Evolutionary conservation across 177 flowering plant genomes (phyloP), one percentile per base, ranked within the genome.

Genomic region (Vitis hybrid): DNA sequence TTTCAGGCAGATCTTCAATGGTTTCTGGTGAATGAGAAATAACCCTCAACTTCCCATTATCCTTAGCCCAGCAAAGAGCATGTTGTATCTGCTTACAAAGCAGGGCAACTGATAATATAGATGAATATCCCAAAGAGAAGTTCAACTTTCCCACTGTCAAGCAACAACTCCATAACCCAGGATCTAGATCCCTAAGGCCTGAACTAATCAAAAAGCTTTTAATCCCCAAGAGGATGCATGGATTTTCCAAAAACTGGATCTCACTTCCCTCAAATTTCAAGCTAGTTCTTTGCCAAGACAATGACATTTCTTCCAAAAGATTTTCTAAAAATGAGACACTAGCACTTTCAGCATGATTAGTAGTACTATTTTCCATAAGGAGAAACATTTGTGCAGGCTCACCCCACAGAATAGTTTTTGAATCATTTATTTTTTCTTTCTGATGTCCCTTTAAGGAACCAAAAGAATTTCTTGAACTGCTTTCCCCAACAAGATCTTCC

Each of bases 111-210:
- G 93, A 88, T 68, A 79, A 19, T 56, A 90, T 60, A 18, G 91
- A 77, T 49, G 84, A 77, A 75, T 80, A 78, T 14, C 77, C 90
- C 79, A 91, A 76, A 64, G 70, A 77, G 65, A 86, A 67, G 74
- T 85, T 86, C 74, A 91, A 72, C 78, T 81, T 89, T 68, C 98
- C 99, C 51, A 87, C 65, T 15, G 81, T 72, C 75, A 90, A 66
- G 74, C 69, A 66, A 72, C 83, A 87, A 68, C 82, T 81, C 80
- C 66, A 80, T 59, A 80, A 71, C 57, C 91, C 87, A 79, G 68
- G 72, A 72, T 64, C 76, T 60, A 65, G 66, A 57, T 60, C 70
- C 18, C 71, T 73, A 56, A 32, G 48, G 52, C 75, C 75, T 69
- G 88, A 83, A 81, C 77, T 76, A 11, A 71, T 72, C 76, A 84